These are phyloP conservation scores for Lunularia cruciata DNA, from an alignment of 225 moss, liverwort and hornwort genomes.

Conservation along the genomic window DNA sequence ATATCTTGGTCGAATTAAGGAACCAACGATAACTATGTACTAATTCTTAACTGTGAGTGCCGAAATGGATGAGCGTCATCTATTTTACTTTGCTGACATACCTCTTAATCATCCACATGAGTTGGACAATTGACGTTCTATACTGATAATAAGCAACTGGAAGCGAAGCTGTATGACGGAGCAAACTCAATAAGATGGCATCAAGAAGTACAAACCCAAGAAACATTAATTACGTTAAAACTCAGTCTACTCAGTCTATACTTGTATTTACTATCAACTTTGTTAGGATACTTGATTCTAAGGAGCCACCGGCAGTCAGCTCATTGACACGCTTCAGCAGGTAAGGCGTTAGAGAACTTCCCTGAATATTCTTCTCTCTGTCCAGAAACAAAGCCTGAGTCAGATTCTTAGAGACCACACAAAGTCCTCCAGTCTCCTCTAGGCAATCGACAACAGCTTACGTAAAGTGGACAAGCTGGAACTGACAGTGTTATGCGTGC, in stretches of 20 bases:
- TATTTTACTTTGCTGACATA: too few relatives aligned
- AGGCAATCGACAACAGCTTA: too few relatives aligned
- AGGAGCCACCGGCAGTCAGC: slow-evolving; percentile 75
- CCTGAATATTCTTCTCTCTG: slow-evolving; percentile 64
- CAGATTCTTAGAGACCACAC: not conserved
- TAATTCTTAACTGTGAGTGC: not conserved
- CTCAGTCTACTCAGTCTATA: too few relatives aligned
- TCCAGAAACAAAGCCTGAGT: slow-evolving; percentile 12
- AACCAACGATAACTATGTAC: not conserved
- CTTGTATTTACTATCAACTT: not conserved
- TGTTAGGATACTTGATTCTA: slow-evolving; percentile 77
- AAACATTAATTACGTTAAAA: too few relatives aligned
- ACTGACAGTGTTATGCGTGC: not conserved
- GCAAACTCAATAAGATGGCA: not conserved
- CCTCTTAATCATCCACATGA: not conserved
- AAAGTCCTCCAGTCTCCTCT: too few relatives aligned
- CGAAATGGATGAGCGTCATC: not conserved
- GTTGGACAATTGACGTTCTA: slow-evolving; percentile 6
- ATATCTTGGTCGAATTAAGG: slow-evolving; percentile 63
- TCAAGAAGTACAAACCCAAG: not conserved
- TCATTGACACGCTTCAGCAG: slow-evolving; percentile 78
- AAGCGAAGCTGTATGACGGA: not conserved
- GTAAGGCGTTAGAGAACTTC: slow-evolving; percentile 79
- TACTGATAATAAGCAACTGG: not conserved
- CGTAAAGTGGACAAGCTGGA: too few relatives aligned